These are phyloP conservation scores for Fusarium xylarioides DNA, from an alignment of 2,329 filamentous ascomycete species.

Conservation along the genomic window DNA sequence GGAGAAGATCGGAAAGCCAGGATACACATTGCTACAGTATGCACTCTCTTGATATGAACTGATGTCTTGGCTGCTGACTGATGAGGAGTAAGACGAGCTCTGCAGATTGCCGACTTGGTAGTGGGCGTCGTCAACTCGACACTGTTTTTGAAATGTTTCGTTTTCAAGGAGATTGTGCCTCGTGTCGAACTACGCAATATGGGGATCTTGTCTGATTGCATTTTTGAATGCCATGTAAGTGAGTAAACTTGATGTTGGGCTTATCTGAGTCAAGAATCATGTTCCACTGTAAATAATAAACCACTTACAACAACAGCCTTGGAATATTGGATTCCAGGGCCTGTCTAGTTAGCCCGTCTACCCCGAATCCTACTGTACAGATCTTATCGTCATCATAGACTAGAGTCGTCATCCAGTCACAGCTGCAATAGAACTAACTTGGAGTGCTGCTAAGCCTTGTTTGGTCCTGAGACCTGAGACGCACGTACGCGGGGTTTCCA, in stretches of 20 bases:
- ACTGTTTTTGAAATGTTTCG: background rate
- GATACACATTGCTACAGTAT: background rate
- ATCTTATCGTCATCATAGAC: constrained; percentile 29
- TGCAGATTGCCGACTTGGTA: background rate
- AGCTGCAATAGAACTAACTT: background rate
- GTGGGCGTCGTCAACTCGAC: background rate
- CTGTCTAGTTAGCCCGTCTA: background rate
- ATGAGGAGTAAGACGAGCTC: constrained; percentile 9
- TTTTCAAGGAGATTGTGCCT: background rate
- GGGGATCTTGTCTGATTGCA: background rate
- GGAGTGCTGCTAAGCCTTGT: constrained; percentile 18
- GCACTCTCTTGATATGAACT: background rate
- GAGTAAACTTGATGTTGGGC: background rate
- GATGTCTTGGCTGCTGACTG: constrained; percentile 13
- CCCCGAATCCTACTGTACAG: background rate
- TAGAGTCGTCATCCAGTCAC: constrained; percentile 21
- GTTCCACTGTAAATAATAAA: background rate
- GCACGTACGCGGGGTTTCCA: constrained; percentile 22
- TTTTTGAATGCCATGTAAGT: background rate
- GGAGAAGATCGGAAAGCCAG: background rate
- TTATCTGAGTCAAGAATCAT: background rate
- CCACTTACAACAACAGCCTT: background rate
- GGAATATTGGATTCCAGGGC: background rate
- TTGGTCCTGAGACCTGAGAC: constrained; percentile 8
- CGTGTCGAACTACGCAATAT: background rate